These are phyloP conservation scores for Grammothele lineata DNA, from an alignment of 768 basidiomycete species.

Conservation along the genomic window DNA sequence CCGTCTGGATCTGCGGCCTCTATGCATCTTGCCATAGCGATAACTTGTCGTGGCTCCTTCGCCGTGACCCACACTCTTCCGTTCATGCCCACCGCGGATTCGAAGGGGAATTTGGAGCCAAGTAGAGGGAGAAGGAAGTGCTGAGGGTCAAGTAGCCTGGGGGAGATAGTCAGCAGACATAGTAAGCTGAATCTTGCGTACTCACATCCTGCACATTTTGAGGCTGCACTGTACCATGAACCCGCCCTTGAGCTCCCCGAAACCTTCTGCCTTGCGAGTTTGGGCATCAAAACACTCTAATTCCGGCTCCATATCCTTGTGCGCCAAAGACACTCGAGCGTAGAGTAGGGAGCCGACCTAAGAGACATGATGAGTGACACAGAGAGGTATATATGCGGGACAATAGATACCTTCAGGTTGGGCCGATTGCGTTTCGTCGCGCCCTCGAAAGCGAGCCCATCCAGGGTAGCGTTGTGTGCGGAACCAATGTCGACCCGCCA, in stretches of 20 bases:
- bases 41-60: slow-evolving; percentile 66
- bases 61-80: slow-evolving; percentile 88
- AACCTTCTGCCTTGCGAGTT: slow-evolving; percentile 88
- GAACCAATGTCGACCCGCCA: slow-evolving; percentile 93
- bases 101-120: slow-evolving; percentile 79
- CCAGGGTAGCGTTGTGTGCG: slow-evolving; percentile 80
- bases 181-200: slow-evolving; percentile 16
- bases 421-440: slow-evolving; percentile 94
- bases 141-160: slow-evolving; percentile 72
- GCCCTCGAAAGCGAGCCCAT: slow-evolving; percentile 92
- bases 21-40: slow-evolving; percentile 74
- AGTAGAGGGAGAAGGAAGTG: slow-evolving; percentile 81
- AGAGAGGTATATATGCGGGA: too few species aligned
- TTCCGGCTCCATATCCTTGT: slow-evolving; percentile 98
- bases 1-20: slow-evolving; percentile 78
- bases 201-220: slow-evolving; percentile 82
- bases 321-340: slow-evolving; percentile 88
- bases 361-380: slow-evolving; percentile 2
- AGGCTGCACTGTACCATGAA: slow-evolving; percentile 80
- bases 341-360: slow-evolving; percentile 91
- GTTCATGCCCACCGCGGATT: slow-evolving; percentile 87
- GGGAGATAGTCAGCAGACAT: too few species aligned
- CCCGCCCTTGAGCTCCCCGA: slow-evolving; percentile 89
- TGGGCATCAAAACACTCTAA: slow-evolving; percentile 95
- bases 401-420: slow-evolving; percentile 86